Conservation (phyloP, 495 filamentous ascomycete species). For the Aspergillus heteromorphus region DNA sequence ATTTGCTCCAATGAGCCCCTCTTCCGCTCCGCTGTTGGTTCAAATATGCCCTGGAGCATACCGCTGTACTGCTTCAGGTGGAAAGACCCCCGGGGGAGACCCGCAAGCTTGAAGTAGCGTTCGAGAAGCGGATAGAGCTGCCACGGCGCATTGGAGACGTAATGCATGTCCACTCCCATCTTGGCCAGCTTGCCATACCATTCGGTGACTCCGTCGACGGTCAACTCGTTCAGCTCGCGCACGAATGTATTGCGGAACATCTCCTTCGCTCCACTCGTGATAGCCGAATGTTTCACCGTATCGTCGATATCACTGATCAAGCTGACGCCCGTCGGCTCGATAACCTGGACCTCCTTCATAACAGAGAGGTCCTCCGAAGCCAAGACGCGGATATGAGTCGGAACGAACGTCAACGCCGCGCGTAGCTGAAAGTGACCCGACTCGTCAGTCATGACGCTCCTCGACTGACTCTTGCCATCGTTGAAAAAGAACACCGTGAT, state of each 20-base stretch:
- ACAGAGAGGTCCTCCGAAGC: constrained; percentile 81
- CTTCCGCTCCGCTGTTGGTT: constrained; percentile 93
- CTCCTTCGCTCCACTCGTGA: constrained; percentile 77
- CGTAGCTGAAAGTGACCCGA: constrained; percentile 79
- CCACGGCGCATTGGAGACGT: constrained; percentile 94
- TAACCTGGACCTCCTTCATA: constrained; percentile 66
- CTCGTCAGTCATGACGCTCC: constrained; percentile 74
- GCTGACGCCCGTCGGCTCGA: constrained; percentile 77
- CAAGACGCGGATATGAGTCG: constrained; percentile 80
- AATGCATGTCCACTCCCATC: constrained; percentile 80
- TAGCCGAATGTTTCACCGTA: constrained; percentile 93
- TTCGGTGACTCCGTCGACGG: constrained; percentile 76
- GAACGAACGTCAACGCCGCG: constrained; percentile 78
- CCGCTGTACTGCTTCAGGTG: constrained; percentile 94
- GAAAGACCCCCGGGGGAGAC: constrained; percentile 79
- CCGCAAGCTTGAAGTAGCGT: constrained; percentile 72
- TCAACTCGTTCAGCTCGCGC: constrained; percentile 73
- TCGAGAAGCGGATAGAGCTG: constrained; percentile 87
- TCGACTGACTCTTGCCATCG: constrained; percentile 66
- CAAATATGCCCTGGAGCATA: constrained; percentile 96
- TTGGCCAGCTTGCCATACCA: constrained; percentile 78
- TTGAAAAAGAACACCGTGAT: constrained; percentile 95
- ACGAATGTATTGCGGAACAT: constrained; percentile 95
- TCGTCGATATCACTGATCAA: constrained; percentile 98
- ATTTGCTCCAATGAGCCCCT: constrained; percentile 80